These are phyloP conservation scores for Eimeria falciformis DNA, from an alignment of 169 alveolate genomes.

Conservation along the genomic window DNA sequence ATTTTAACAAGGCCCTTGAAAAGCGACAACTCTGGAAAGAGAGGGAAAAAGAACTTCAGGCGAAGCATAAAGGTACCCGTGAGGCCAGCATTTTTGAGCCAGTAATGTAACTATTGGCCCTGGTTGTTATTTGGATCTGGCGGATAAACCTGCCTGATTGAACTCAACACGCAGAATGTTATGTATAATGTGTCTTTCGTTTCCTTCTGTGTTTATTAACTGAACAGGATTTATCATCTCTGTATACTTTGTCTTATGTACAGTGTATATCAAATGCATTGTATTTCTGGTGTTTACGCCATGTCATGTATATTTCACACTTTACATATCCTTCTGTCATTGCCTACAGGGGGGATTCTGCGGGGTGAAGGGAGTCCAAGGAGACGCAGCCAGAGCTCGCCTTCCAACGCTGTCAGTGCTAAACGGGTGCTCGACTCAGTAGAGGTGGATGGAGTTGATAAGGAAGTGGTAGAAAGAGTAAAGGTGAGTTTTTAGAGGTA, in stretches of 20 bases:
- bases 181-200: too few relatives aligned
- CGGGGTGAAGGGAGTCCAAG: not conserved
- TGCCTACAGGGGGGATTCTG: conserved; percentile 51
- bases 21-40: conserved; percentile 50
- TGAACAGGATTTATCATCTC: too few relatives aligned
- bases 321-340: not conserved
- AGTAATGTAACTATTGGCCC: too few relatives aligned
- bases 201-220: too few relatives aligned
- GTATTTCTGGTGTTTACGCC: too few relatives aligned
- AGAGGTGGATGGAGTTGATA: conserved; percentile 43
- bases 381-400: not conserved
- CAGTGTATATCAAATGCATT: too few relatives aligned
- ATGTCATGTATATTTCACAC: too few relatives aligned
- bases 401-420: conserved; percentile 7
- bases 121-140: too few relatives aligned
- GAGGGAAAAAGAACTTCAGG: conserved; percentile 51
- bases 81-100: not conserved
- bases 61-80: conserved; percentile 53
- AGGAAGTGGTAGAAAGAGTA: conserved; percentile 57
- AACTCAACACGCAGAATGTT: too few relatives aligned
- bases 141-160: too few relatives aligned
- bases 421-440: conserved; percentile 55
- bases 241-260: too few relatives aligned
- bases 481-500: conserved; percentile 3
- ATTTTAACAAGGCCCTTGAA: conserved; percentile 64